Base-by-base conservation (phyloP, 2,329 filamentous ascomycete genomes). In the Camillea tinctor region DNA sequence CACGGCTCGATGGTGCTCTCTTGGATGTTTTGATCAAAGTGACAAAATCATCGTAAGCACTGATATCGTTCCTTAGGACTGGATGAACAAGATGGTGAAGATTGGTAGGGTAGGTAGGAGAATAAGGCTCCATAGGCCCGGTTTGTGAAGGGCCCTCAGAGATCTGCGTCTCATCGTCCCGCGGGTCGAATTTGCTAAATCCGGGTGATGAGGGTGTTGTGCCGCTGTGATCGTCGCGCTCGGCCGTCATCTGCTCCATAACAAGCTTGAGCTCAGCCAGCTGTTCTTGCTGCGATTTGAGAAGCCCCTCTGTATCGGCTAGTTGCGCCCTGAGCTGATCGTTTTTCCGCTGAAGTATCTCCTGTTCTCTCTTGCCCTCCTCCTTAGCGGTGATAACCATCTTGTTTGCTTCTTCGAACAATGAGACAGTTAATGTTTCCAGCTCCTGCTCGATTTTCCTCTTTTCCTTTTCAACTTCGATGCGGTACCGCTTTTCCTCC, bases 381-480 rank as follows among this genome's bases (percentile, higher is more conserved):
- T 93, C 92, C 71, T 96, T 92, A 44, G 94, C 94, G 17, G 87
- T 88, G 49, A 94, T 91, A 56, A 99, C 95, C 94, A 99, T 98
- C 82, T 90, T 93, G 78, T 99, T 98, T 54, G 95, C 95, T 80
- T 99, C 94, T 73, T 98, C 93, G 64, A 99, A 99, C n/a, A 99
- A 83, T 24, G 92, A 93, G 1, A 92, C 88, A 0, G 95, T 98
- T 64, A 99, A 77, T 56, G 87, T 91, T 77, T 98, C 95, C 52
- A 99, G 79, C 75, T 99, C 95, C 67, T 90, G 88, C 74, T 99
- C 95, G 26, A 97, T 97, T 64, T 88, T 88, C 75, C 90, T 91
- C 80, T 95, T 97, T 58, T 92, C 91, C 73, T 86, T 88, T 71
- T 93, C 90, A 11, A 84, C 84, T 52, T 87, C 84, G 7, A 80